These are phyloP conservation scores for Phytophthora cactorum DNA, from an alignment of 352 stramenopile species.

Conservation along the genomic window DNA sequence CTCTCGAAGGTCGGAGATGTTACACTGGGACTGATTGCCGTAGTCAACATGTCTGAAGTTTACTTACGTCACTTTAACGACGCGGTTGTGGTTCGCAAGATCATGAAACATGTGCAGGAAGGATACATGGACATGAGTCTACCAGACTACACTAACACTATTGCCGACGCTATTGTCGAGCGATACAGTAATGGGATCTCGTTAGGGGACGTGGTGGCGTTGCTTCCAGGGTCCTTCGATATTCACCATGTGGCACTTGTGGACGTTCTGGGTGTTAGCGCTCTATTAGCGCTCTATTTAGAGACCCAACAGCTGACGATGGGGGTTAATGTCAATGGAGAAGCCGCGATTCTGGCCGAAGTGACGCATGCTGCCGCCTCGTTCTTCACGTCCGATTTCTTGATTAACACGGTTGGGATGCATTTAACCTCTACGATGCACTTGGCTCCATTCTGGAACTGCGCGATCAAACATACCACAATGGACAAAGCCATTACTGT, in stretches of 20 bases:
- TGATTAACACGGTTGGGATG: conserved; percentile 45
- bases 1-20: conserved; percentile 33
- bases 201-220: conserved; percentile 20
- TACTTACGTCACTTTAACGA: conserved; percentile 49
- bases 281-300: conserved; percentile 32
- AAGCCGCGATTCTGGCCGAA: conserved; percentile 47
- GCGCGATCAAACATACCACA: conserved; percentile 44
- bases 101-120: conserved; percentile 49
- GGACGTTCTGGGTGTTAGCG: conserved; percentile 34
- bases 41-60: conserved; percentile 39
- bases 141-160: conserved; percentile 32
- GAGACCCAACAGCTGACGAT: conserved; percentile 41
- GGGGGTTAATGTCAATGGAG: conserved; percentile 46
- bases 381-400: conserved; percentile 42
- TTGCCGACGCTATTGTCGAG: conserved; percentile 32
- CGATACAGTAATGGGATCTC: conserved; percentile 38
- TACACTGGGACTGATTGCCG: conserved; percentile 29
- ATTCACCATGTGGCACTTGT: conserved; percentile 36
- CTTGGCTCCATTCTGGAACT: conserved; percentile 53
- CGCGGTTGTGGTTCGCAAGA: conserved; percentile 34
- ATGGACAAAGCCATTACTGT: conserved; percentile 44
- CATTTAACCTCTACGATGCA: conserved; percentile 38
- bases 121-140: conserved; percentile 31
- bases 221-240: conserved; percentile 35
- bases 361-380: conserved; percentile 37